phyloP scores from a whole-genome alignment of 2,329 filamentous ascomycete genomes.

The Penicillium sp. region DNA sequence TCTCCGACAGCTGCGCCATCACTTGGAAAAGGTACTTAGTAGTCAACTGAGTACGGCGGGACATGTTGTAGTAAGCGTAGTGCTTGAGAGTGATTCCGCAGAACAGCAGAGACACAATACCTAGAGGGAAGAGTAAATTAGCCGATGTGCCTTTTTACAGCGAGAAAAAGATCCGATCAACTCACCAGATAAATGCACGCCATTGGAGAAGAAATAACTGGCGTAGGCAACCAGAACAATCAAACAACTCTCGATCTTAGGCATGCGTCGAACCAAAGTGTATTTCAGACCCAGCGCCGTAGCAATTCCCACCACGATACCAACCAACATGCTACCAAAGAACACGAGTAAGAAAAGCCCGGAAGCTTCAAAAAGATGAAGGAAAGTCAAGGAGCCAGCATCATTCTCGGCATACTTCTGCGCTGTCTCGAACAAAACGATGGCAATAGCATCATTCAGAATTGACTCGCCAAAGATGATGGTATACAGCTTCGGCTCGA shows the following conservation, averaged over 20 bases:
- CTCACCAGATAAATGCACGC: slow-evolving; percentile 89
- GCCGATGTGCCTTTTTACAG: background rate
- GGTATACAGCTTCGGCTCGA: slow-evolving; percentile 96
- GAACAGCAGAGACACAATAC: slow-evolving; percentile 92
- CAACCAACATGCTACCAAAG: slow-evolving; percentile 88
- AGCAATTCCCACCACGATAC: slow-evolving; percentile 75
- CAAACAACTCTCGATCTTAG: slow-evolving; percentile 94
- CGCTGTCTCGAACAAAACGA: slow-evolving; percentile 96
- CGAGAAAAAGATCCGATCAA: background rate
- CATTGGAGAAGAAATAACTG: slow-evolving; percentile 97
- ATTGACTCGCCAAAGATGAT: slow-evolving; percentile 99
- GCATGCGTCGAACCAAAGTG: slow-evolving; percentile 84
- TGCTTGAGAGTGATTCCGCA: slow-evolving; percentile 98
- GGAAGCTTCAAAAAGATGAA: slow-evolving; percentile 84
- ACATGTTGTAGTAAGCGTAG: slow-evolving; percentile 99
- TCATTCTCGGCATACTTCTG: slow-evolving; percentile 78
- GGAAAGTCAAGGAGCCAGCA: slow-evolving; percentile 64
- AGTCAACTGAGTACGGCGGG: slow-evolving; percentile 88
- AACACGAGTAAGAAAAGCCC: slow-evolving; percentile 95
- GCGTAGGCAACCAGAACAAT: slow-evolving; percentile 92
- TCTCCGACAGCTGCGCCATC: slow-evolving; percentile 90
- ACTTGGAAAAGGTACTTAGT: slow-evolving; percentile 98
- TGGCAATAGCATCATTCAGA: slow-evolving; percentile 94
- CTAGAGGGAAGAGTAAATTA: slow-evolving; percentile 45
- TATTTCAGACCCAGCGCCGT: slow-evolving; percentile 90